A percentile compares a stretch with the other conserved stretches of the same genome.
Conservation (phyloP, 2,329 filamentous ascomycete species). For the Clonostachys solani region DNA sequence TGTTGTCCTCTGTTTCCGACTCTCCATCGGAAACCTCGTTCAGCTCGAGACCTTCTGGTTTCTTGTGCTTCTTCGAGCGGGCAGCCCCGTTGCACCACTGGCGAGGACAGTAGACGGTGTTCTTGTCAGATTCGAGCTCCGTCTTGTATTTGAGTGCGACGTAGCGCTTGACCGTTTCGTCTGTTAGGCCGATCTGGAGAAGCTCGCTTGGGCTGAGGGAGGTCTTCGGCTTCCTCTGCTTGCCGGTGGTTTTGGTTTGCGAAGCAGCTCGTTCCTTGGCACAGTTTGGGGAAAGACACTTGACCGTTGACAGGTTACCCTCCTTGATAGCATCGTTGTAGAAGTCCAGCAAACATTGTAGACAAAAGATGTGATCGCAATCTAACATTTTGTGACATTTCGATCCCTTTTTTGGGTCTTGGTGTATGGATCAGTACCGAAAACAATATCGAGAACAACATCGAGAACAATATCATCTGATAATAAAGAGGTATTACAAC, state of each 20-base stretch:
- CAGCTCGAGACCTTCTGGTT: slow-evolving; percentile 62
- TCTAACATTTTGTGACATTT: slow-evolving; percentile 77
- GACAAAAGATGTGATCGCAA: slow-evolving; percentile 90
- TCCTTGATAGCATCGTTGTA: slow-evolving; percentile 85
- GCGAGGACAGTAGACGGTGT: slow-evolving; percentile 87
- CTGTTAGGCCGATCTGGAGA: slow-evolving; percentile 67
- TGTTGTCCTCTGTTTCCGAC: slow-evolving; percentile 36
- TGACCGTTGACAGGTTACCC: slow-evolving; percentile 74
- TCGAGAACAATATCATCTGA: background rate
- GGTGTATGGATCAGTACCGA: slow-evolving; percentile 8
- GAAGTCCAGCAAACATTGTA: slow-evolving; percentile 81
- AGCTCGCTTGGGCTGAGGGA: slow-evolving; percentile 81
- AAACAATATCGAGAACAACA: background rate
- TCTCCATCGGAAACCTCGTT: slow-evolving; percentile 51
- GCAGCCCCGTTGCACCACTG: slow-evolving; percentile 91
- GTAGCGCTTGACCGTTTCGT: slow-evolving; percentile 77
- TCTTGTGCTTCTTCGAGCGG: slow-evolving; percentile 67
- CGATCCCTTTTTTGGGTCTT: slow-evolving; percentile 83
- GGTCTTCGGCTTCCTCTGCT: slow-evolving; percentile 54
- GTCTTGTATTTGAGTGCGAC: slow-evolving; percentile 89
- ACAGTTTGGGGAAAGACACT: slow-evolving; percentile 77
- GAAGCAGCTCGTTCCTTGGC: slow-evolving; percentile 53
- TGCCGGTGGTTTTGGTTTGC: slow-evolving; percentile 12
- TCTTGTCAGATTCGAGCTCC: slow-evolving; percentile 85
- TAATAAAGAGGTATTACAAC: slow-evolving; percentile 8